phyloP scores from a whole-genome alignment of 2,329 filamentous ascomycete genomes.

The Biscogniauxia sp. region DNA sequence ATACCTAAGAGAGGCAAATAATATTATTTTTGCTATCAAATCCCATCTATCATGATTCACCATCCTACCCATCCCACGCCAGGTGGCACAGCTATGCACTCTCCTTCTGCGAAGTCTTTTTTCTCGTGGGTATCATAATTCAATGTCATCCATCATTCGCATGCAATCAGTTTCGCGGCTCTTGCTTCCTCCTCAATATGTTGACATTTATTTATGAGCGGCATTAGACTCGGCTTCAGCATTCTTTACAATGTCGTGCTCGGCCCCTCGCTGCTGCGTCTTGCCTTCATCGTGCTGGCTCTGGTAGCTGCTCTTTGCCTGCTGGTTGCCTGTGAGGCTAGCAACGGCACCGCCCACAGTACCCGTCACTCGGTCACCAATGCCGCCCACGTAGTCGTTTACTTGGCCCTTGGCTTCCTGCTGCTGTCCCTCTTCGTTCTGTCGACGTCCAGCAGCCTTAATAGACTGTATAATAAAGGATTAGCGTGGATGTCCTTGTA shows the following conservation, averaged over 20 bases:
- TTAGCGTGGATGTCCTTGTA: neutral
- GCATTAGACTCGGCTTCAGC: conserved; percentile 43
- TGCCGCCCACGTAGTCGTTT: conserved; percentile 67
- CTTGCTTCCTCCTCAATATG: conserved; percentile 1
- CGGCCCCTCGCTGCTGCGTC: conserved; percentile 78
- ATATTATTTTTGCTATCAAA: conserved; percentile 11
- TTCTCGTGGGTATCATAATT: conserved; percentile 21
- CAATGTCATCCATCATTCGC: conserved; percentile 2
- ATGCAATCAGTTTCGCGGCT: neutral
- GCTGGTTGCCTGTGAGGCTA: conserved; percentile 68
- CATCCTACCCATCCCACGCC: conserved; percentile 2
- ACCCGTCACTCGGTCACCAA: conserved; percentile 66
- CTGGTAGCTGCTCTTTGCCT: conserved; percentile 63
- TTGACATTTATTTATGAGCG: conserved; percentile 15
- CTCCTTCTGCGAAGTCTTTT: neutral
- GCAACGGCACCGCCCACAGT: conserved; percentile 69
- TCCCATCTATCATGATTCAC: conserved; percentile 7
- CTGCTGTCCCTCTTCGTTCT: conserved; percentile 76
- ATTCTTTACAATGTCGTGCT: conserved; percentile 77
- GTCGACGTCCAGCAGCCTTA: conserved; percentile 70
- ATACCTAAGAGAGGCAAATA: neutral
- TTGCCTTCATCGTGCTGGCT: conserved; percentile 77
- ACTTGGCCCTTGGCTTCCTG: conserved; percentile 83
- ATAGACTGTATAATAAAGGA: conserved; percentile 48
- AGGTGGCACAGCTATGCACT: neutral